Conservation (phyloP, 2,329 filamentous ascomycete species). For the Hirsutella rhossiliensis region DNA sequence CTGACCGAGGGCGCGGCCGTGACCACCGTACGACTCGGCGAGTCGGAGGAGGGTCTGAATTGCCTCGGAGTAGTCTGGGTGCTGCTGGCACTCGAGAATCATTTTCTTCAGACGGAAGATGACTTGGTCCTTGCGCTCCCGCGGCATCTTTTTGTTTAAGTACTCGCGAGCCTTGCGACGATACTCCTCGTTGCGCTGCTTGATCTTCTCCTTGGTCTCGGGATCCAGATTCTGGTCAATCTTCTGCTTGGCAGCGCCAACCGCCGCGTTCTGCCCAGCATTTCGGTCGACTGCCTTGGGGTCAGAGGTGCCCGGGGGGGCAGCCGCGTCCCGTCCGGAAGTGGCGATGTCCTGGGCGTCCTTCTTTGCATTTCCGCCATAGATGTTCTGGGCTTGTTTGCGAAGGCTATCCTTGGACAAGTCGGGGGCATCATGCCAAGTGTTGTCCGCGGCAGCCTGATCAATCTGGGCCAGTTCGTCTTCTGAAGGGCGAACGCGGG, state of each 20-base stretch:
- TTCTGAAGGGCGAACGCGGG: slow-evolving; percentile 62
- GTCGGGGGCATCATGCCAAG: slow-evolving; percentile 82
- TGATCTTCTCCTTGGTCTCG: slow-evolving; percentile 42
- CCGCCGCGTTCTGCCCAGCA: slow-evolving; percentile 19
- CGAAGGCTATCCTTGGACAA: slow-evolving; percentile 59
- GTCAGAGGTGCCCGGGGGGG: slow-evolving; percentile 29
- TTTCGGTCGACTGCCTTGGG: slow-evolving; percentile 33
- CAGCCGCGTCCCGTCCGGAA: slow-evolving; percentile 26
- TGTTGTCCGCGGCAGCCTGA: slow-evolving; percentile 75
- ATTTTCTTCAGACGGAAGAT: slow-evolving; percentile 95
- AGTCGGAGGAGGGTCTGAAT: slow-evolving; percentile 75
- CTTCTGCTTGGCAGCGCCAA: slow-evolving; percentile 40
- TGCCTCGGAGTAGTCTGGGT: slow-evolving; percentile 87
- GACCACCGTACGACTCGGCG: slow-evolving; percentile 73
- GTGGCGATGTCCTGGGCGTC: slow-evolving; percentile 50
- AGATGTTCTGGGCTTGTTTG: slow-evolving; percentile 52
- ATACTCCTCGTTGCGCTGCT: slow-evolving; percentile 30
- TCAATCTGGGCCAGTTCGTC: slow-evolving; percentile 71
- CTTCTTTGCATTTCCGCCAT: slow-evolving; percentile 40
- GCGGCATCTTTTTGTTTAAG: slow-evolving; percentile 72
- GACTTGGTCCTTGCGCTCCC: slow-evolving; percentile 85
- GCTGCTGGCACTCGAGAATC: slow-evolving; percentile 90
- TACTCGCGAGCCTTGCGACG: slow-evolving; percentile 54
- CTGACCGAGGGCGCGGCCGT: slow-evolving; percentile 53
- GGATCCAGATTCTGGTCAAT: slow-evolving; percentile 52